Evolutionary conservation across 129 eudicot genomes (phyloP), one percentile per base, ranked within the genome.

Genomic region (Deinandra increscens): DNA sequence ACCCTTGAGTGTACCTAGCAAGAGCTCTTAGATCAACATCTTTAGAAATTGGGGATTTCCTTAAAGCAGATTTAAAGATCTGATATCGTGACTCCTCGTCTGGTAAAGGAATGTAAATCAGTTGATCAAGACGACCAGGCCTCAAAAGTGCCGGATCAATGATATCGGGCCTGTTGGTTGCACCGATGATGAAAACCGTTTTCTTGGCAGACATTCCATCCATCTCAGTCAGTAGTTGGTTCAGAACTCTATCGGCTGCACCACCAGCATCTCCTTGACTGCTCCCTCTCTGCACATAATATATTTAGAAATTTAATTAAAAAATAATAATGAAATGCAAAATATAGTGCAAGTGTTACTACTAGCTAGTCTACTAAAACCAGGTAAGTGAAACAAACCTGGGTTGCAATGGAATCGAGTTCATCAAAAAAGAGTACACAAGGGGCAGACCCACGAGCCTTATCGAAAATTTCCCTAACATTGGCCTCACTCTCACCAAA

Each of bases 181-280:
- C 96, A 18, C 97, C 95, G 19, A 91, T 91, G 7, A 91, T 91
- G 63, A 91, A 91, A 41, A 91, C 96, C 1, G 97, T 91, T 46
- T 91, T 91, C 81, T 91, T 91, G 8, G 96, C 96, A 9, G 85
- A 80, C 97, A 91, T 91, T 34, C 97, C 97, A 54, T 91, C 97
- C 97, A 91, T 91, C 73, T 91, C 97, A 2, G 97, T 91, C 54
- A 91, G 66, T 54, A 91, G 97, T 59, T 88, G 97, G 70, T 91
- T 91, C 84, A 91, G 38, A 26, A 88, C 96, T 5, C 98, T 76
- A 65, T 92, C 98, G 70, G 96, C 98, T 37, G 98, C 98, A 74
- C 98, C 98, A 9, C 98, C 98, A 5, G 98, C 98, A 79, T 92
- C 98, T 43, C 98, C 98, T 29, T 41, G 68, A 51, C 96, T 82